phyloP scores from a whole-genome alignment of 2,329 filamentous ascomycete species.

The Neonectria neomacrospora region DNA sequence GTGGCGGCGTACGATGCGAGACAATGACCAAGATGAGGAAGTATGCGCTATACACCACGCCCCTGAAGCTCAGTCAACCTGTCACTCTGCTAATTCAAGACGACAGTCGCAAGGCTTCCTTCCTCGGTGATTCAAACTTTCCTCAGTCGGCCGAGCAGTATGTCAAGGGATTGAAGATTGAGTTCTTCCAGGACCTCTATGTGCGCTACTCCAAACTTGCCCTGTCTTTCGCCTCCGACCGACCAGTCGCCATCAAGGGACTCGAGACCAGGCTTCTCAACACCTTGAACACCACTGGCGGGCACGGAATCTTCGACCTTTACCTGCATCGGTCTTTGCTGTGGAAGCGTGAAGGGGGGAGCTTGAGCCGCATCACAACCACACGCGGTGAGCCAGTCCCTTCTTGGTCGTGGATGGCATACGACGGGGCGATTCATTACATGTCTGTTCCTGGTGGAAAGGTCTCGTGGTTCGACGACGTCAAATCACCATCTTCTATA shows the following conservation, averaged over 20 bases:
- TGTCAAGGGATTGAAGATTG: slow-evolving; percentile 22
- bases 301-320: slow-evolving; percentile 4
- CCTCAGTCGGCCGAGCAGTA: slow-evolving; percentile 10
- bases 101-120: slow-evolving; percentile 20
- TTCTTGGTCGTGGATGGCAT: slow-evolving; percentile 27
- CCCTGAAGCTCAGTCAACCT: not conserved
- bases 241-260: slow-evolving; percentile 17
- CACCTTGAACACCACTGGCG: slow-evolving; percentile 5
- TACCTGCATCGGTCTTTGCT: slow-evolving; percentile 13
- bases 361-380: not conserved
- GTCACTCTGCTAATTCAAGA: not conserved
- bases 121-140: slow-evolving; percentile 26
- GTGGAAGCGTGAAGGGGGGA: not conserved
- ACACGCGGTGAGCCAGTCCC: not conserved
- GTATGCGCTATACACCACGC: slow-evolving; percentile 39
- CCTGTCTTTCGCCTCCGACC: slow-evolving; percentile 5
- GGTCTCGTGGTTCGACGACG: not conserved
- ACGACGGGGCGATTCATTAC: slow-evolving; percentile 13
- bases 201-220: not conserved
- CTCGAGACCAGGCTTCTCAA: slow-evolving; percentile 17
- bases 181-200: slow-evolving; percentile 16
- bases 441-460: slow-evolving; percentile 5
- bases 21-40: slow-evolving; percentile 48
- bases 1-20: slow-evolving; percentile 49
- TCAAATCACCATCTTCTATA: not conserved